These are phyloP conservation scores for Rhodotorula sp. DNA, from an alignment of 1,284 basidiomycete genomes.

Conservation along the genomic window DNA sequence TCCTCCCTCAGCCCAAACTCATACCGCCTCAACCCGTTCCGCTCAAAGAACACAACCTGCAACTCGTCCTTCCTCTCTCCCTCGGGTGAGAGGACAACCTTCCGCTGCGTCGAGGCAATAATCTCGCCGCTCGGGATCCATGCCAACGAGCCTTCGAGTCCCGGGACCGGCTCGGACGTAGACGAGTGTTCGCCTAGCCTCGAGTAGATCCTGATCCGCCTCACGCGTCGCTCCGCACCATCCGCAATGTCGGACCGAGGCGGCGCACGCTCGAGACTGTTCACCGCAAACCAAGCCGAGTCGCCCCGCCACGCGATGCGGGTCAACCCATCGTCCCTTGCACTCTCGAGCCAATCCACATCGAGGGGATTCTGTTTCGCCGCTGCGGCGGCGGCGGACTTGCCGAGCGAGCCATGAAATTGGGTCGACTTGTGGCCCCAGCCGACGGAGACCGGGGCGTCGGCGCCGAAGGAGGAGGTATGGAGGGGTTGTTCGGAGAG, in stretches of 20 bases:
- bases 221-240: conserved; percentile 37
- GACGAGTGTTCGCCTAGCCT: conserved; percentile 69
- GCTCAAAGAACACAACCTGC: conserved; percentile 91
- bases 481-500: conserved; percentile 74
- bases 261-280: conserved; percentile 58
- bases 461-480: conserved; percentile 79
- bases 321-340: conserved; percentile 68
- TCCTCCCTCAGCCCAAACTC: conserved; percentile 72
- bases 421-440: conserved; percentile 98
- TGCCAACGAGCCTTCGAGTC: conserved; percentile 74
- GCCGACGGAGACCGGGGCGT: conserved; percentile 88
- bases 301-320: conserved; percentile 92
- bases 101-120: conserved; percentile 69
- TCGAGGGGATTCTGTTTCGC: conserved; percentile 38
- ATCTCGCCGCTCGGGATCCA: conserved; percentile 87
- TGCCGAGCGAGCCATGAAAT: conserved; percentile 94
- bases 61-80: conserved; percentile 61
- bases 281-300: conserved; percentile 82
- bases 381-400: conserved; percentile 64
- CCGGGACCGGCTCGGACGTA: conserved; percentile 78
- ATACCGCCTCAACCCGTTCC: conserved; percentile 88
- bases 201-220: conserved; percentile 75
- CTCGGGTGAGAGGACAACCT: conserved; percentile 48
- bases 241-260: background rate
- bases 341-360: conserved; percentile 51